Base-by-base conservation (phyloP, 1,139 yeast genomes). In the Protomyces inundatus region DNA sequence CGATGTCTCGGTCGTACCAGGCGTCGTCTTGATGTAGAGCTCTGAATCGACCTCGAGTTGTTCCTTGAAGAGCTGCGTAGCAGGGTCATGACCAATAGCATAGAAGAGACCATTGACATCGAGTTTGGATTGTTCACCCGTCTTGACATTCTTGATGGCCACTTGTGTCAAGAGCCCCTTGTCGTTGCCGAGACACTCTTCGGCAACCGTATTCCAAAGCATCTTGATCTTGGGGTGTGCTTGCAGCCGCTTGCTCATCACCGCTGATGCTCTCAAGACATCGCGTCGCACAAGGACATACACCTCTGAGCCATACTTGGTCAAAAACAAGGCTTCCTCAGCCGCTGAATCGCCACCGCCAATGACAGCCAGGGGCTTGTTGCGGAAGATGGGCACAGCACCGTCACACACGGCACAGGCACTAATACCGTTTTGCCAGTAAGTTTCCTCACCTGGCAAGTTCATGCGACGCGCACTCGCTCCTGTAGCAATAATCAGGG, bases 371-470 rank as follows among this genome's bases (percentile, higher is more conserved):
- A 93, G 83, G 52, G 98, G 98, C 78, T 90, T 88, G 81, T 93
- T 88, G 82, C 98, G 87, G 81, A 93, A 93, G 73, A 93, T 90
- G 72, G 98, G 98, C 54, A 93, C 96, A 45, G 98, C 98, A 77
- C 98, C 98, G 75, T 93, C 98, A 80, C 98, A 93, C 67, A 93
- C 98, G 59, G 98, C 98, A 82, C 98, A 93, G 30, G 98, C 98
- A 69, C 96, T 88, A 71, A 93, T 93, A 76, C 98, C 98, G 76
- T 88, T 89, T 81, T 93, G 98, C 98, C 98, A 93, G 84, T 93
- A 93, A 55, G 84, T 83, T 69, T 93, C 98, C 80, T 93, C 98
- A 71, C 98, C 98, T 66, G 98, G 97, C 68, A 93, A 80, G 75
- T 84, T 79, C 80, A 93, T 83, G 80, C 98, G 88, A 82, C 87